These are phyloP conservation scores for Annona cherimola DNA, from an alignment of 164 flowering plant genomes.

Conservation along the genomic window DNA sequence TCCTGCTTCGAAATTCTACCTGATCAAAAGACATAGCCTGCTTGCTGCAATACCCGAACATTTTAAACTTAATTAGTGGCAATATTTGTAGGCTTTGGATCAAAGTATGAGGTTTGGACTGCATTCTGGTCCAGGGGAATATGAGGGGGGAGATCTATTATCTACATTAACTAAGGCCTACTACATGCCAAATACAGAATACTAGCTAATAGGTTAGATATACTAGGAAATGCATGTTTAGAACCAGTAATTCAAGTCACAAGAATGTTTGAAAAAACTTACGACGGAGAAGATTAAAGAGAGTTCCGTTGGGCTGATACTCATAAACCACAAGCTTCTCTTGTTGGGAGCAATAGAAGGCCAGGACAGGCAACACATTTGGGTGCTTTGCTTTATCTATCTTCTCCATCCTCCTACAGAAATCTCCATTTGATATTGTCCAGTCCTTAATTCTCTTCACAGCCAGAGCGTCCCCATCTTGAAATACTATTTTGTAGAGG, in stretches of 20 bases:
- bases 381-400: constrained; percentile 49
- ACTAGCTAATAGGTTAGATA: neutral
- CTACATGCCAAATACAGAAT: too few species aligned
- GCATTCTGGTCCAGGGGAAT: too few species aligned
- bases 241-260: too few species aligned
- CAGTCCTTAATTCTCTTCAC: constrained; percentile 71
- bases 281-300: constrained; percentile 57
- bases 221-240: neutral
- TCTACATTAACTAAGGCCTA: too few species aligned
- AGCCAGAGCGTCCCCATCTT: constrained; percentile 30
- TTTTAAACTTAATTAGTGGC: too few species aligned
- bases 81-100: too few species aligned
- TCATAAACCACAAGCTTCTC: constrained; percentile 73
- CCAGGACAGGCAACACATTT: constrained; percentile 48
- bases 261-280: constrained; percentile 7
- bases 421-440: constrained; percentile 40
- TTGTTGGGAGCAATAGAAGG: constrained; percentile 56
- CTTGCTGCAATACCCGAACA: too few species aligned
- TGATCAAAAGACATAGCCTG: too few species aligned
- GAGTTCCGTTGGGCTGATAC: constrained; percentile 56
- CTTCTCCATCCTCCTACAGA: constrained; percentile 47
- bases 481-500: constrained; percentile 44
- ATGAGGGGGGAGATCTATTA: too few species aligned
- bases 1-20: too few species aligned
- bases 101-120: too few species aligned